Evolutionary conservation across 2,329 filamentous ascomycete species (phyloP).

Genomic region (Fusarium begoniae): DNA sequence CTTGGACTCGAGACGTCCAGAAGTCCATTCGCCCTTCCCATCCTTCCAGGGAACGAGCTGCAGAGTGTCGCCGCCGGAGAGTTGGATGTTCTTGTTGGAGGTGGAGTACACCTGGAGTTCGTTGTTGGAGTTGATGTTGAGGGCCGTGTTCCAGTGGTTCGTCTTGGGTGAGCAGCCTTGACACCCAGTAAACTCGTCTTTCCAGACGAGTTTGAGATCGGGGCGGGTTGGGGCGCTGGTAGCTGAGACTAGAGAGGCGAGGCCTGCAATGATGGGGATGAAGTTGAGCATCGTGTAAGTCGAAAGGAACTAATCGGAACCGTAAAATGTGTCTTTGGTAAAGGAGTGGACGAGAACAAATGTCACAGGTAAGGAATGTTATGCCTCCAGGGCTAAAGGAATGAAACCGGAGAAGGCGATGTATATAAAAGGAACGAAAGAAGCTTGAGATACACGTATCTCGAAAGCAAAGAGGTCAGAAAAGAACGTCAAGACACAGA

Average conservation of each 20-base stretch:
- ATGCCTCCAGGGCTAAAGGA: slow-evolving; percentile 37
- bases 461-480: slow-evolving; percentile 21
- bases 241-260: slow-evolving; percentile 45
- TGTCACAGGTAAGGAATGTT: slow-evolving; percentile 30
- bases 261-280: slow-evolving; percentile 28
- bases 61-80: slow-evolving; percentile 60
- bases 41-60: slow-evolving; percentile 60
- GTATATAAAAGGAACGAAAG: slow-evolving; percentile 15
- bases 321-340: neutral
- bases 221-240: slow-evolving; percentile 50
- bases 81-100: slow-evolving; percentile 57
- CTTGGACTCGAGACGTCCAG: slow-evolving; percentile 59
- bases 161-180: slow-evolving; percentile 50
- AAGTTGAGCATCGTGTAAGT: slow-evolving; percentile 42
- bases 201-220: slow-evolving; percentile 56
- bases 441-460: slow-evolving; percentile 25
- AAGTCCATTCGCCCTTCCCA: slow-evolving; percentile 56
- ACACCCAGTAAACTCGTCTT: slow-evolving; percentile 55
- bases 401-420: slow-evolving; percentile 23
- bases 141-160: slow-evolving; percentile 56
- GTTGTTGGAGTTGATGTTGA: slow-evolving; percentile 57
- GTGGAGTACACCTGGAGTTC: slow-evolving; percentile 59
- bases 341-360: neutral
- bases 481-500: slow-evolving; percentile 27
- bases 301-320: slow-evolving; percentile 5